phyloP scores from a whole-genome alignment of 2,329 filamentous ascomycete genomes.

The Colletotrichum sp. region DNA sequence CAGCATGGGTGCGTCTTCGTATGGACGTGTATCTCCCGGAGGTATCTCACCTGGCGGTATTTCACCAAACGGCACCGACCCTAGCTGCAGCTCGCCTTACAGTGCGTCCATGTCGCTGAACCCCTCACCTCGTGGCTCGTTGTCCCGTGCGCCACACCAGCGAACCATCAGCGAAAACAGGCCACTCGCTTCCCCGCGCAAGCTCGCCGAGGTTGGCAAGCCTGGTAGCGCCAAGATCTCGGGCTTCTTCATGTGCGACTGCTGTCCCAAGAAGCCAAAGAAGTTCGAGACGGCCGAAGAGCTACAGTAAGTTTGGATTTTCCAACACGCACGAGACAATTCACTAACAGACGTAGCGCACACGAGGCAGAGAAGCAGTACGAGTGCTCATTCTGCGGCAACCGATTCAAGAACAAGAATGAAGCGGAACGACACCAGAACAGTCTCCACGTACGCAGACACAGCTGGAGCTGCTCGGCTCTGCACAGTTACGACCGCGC shows the following conservation, averaged over 20 bases:
- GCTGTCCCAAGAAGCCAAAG: slow-evolving; percentile 96
- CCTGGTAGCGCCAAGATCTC: slow-evolving; percentile 53
- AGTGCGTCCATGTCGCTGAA: slow-evolving; percentile 52
- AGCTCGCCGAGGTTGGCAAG: slow-evolving; percentile 56
- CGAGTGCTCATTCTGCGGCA: slow-evolving; percentile 88
- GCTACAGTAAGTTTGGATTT: slow-evolving; percentile 68
- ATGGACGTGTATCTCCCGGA: slow-evolving; percentile 51
- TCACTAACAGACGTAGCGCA: slow-evolving; percentile 57
- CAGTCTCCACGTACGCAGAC: slow-evolving; percentile 86
- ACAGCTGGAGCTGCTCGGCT: slow-evolving; percentile 97
- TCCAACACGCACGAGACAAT: not conserved
- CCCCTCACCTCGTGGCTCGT: slow-evolving; percentile 53
- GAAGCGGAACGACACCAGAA: slow-evolving; percentile 97
- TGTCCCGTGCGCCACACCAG: slow-evolving; percentile 49
- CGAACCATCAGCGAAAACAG: slow-evolving; percentile 49
- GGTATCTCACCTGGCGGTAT: slow-evolving; percentile 50
- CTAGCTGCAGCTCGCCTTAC: slow-evolving; percentile 54
- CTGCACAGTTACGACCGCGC: slow-evolving; percentile 79
- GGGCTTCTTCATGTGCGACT: slow-evolving; percentile 78
- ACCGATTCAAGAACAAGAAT: slow-evolving; percentile 99
- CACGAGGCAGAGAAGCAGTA: slow-evolving; percentile 98
- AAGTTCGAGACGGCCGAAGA: slow-evolving; percentile 89
- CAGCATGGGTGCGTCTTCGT: slow-evolving; percentile 40
- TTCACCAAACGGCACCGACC: slow-evolving; percentile 50
- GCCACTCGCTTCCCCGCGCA: slow-evolving; percentile 53